Percentiles rank a stretch among this genome's conserved stretches.
Evolutionary conservation across 768 basidiomycete species (phyloP).

Genomic region (Pisolithus marmoratus): DNA sequence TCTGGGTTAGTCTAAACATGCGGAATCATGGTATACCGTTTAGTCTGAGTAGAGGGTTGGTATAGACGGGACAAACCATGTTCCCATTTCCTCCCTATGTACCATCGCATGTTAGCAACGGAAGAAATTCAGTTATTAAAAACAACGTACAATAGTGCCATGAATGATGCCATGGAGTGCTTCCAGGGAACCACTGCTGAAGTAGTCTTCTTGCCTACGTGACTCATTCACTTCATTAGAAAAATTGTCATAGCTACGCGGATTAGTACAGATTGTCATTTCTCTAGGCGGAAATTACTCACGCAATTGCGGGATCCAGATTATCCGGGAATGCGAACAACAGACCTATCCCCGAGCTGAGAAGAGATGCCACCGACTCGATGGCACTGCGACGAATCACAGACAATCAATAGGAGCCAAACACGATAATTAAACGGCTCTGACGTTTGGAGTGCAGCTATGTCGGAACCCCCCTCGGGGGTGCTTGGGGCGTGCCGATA

Average conservation of each 20-base stretch:
- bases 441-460: conserved; percentile 10
- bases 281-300: background rate
- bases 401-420: background rate
- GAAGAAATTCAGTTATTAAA: background rate
- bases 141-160: conserved; percentile 10
- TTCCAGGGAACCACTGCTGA: conserved; percentile 16
- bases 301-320: conserved; percentile 10
- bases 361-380: conserved; percentile 8
- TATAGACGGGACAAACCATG: conserved; percentile 15
- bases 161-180: conserved; percentile 17
- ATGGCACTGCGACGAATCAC: conserved; percentile 2
- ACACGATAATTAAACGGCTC: background rate
- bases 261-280: background rate
- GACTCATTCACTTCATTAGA: conserved; percentile 21
- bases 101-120: background rate
- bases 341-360: conserved; percentile 14
- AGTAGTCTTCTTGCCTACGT: conserved; percentile 6
- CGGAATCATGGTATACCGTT: background rate
- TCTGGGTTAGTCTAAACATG: conserved; percentile 11
- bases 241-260: conserved; percentile 23
- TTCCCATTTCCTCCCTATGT: conserved; percentile 21
- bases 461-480: conserved; percentile 10
- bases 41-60: background rate
- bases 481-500: conserved; percentile 14
- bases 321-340: conserved; percentile 15